These are phyloP conservation scores for Paraurostyla sp. DNA, from an alignment of 73 alveolate genomes.

Conservation along the genomic window DNA sequence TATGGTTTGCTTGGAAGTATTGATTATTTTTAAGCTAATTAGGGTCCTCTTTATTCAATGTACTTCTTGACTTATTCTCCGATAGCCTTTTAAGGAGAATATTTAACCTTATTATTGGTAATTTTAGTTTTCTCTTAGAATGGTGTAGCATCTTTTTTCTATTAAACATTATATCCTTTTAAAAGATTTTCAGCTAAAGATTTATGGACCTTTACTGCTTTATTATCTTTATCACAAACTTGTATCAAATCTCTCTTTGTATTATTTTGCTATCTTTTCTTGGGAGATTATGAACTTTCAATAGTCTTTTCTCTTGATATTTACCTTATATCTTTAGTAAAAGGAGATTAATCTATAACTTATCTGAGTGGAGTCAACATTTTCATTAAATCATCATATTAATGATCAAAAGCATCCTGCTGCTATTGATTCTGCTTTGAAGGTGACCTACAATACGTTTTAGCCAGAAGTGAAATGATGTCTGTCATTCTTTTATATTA, in stretches of 20 bases:
- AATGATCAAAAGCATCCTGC: neutral
- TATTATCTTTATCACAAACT: neutral
- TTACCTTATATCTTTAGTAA: neutral
- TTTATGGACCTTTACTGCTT: conserved; percentile 3
- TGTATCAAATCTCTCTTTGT: neutral
- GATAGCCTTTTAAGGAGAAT: neutral
- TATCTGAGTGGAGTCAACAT: neutral
- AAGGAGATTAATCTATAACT: neutral
- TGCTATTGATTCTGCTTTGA: neutral
- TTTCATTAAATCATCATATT: neutral
- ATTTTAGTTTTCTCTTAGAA: neutral
- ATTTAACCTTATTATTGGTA: neutral
- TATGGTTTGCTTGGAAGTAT: neutral
- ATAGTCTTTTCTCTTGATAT: neutral
- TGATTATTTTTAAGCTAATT: neutral
- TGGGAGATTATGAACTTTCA: neutral
- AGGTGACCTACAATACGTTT: neutral
- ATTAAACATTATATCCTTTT: neutral
- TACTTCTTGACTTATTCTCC: neutral
- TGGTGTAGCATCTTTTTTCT: neutral
- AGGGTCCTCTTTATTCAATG: neutral
- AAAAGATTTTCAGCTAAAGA: conserved; percentile 8
- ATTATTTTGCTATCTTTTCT: neutral
- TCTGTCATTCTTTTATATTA: conserved; percentile 15
- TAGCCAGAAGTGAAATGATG: neutral